These are phyloP conservation scores for Clonostachys solani DNA, from an alignment of 2,329 filamentous ascomycete species.

Conservation along the genomic window DNA sequence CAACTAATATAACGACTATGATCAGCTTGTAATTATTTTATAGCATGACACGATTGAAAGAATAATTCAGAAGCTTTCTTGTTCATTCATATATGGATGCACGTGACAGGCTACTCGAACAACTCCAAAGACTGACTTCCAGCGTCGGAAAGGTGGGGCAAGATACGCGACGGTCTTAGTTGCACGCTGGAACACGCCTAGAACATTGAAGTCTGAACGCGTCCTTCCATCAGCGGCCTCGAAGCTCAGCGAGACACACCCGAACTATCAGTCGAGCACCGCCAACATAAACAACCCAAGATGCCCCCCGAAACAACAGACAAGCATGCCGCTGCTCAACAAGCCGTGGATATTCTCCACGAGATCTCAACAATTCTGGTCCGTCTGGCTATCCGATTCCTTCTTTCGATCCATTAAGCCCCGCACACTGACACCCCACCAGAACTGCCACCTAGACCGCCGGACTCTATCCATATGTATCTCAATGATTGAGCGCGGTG, in stretches of 20 bases:
- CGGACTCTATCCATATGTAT: constrained; percentile 92
- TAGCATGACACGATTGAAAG: background rate
- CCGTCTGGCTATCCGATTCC: constrained; percentile 13
- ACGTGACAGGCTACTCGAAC: background rate
- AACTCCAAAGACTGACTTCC: background rate
- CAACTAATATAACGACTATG: background rate
- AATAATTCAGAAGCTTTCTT: background rate
- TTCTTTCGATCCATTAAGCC: background rate
- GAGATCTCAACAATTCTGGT: constrained; percentile 90
- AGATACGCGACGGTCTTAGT: no score
- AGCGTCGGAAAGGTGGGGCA: no score
- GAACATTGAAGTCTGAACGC: background rate
- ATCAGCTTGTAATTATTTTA: background rate
- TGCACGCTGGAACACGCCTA: no score
- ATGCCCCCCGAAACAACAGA: constrained; percentile 20
- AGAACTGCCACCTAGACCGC: constrained; percentile 94
- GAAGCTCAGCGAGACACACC: background rate
- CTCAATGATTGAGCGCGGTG: constrained; percentile 93
- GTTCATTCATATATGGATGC: background rate
- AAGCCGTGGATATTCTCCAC: constrained; percentile 78
- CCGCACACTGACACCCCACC: background rate
- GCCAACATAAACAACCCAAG: constrained; percentile 6
- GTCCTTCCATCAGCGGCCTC: background rate
- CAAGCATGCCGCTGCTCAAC: constrained; percentile 73
- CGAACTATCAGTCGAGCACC: constrained; percentile 1